A percentile compares a stretch with the other conserved stretches of the same genome.
phyloP scores from a whole-genome alignment of 106 monocot species.

The Chionographis japonica region DNA sequence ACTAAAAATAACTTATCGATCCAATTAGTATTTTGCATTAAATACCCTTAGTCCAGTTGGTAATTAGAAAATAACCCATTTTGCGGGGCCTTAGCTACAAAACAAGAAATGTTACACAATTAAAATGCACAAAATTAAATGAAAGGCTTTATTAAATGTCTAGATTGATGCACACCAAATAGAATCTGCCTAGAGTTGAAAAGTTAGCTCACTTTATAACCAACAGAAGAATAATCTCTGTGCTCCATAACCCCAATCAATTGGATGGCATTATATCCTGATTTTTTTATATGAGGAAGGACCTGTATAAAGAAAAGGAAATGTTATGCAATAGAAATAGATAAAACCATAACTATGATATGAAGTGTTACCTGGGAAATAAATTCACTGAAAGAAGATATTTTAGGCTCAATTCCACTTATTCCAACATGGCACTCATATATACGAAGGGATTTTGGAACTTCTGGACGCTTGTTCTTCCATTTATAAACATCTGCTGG shows the following conservation, averaged over 20 bases:
- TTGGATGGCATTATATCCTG: slow-evolving; percentile 92
- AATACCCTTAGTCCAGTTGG: no score
- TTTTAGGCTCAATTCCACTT: slow-evolving; percentile 71
- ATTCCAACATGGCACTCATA: slow-evolving; percentile 98
- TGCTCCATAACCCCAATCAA: slow-evolving; percentile 82
- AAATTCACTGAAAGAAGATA: slow-evolving; percentile 92
- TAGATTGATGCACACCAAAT: background rate
- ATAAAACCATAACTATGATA: background rate
- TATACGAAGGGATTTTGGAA: slow-evolving; percentile 76
- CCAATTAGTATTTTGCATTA: no score
- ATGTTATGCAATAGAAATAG: slow-evolving; percentile 1
- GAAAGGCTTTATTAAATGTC: no score
- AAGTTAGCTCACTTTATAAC: slow-evolving; percentile 66
- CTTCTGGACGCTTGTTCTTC: slow-evolving; percentile 55
- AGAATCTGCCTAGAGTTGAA: background rate
- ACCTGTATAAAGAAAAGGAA: slow-evolving; percentile 36
- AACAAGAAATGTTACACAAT: no score
- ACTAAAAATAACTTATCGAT: no score
- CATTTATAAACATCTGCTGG: slow-evolving; percentile 79
- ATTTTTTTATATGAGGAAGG: slow-evolving; percentile 79
- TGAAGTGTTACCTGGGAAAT: slow-evolving; percentile 45
- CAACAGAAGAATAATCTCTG: slow-evolving; percentile 94
- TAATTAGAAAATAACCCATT: no score
- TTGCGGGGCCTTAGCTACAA: no score
- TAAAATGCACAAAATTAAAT: no score